A percentile compares a stretch with the other conserved stretches of the same genome.
These are phyloP conservation scores for Russula abietina DNA, from an alignment of 768 basidiomycete species.

Conservation along the genomic window DNA sequence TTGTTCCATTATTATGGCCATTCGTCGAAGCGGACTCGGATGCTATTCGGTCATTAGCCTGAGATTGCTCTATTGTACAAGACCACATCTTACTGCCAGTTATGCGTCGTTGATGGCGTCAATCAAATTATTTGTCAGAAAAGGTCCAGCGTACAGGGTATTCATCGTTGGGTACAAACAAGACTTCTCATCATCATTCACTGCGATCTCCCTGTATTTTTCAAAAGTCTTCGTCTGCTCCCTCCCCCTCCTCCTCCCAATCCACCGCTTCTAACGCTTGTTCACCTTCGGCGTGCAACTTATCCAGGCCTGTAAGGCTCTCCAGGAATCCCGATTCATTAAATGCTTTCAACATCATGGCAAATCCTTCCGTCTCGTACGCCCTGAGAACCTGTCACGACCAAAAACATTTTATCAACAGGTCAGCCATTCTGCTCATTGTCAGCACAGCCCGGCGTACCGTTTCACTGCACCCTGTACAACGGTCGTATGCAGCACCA, in stretches of 20 bases:
- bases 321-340: constrained; percentile 80
- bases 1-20: no score
- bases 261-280: constrained; percentile 44
- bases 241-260: constrained; percentile 43
- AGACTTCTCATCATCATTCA: background rate
- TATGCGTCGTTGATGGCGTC: no score
- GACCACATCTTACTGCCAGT: no score
- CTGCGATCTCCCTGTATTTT: background rate
- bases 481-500: constrained; percentile 79
- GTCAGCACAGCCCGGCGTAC: constrained; percentile 38
- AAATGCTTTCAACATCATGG: constrained; percentile 73
- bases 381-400: constrained; percentile 61
- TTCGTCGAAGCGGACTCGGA: no score
- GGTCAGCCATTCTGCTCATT: background rate
- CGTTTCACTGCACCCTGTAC: constrained; percentile 84
- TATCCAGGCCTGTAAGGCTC: constrained; percentile 48
- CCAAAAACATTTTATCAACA: background rate
- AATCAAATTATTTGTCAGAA: background rate
- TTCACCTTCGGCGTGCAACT: constrained; percentile 49
- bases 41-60: no score
- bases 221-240: constrained; percentile 32
- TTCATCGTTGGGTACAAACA: background rate
- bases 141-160: background rate
- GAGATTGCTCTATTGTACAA: no score
- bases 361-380: constrained; percentile 76